Base-by-base conservation (phyloP, 768 basidiomycete genomes). In the Naganishia onofrii region DNA sequence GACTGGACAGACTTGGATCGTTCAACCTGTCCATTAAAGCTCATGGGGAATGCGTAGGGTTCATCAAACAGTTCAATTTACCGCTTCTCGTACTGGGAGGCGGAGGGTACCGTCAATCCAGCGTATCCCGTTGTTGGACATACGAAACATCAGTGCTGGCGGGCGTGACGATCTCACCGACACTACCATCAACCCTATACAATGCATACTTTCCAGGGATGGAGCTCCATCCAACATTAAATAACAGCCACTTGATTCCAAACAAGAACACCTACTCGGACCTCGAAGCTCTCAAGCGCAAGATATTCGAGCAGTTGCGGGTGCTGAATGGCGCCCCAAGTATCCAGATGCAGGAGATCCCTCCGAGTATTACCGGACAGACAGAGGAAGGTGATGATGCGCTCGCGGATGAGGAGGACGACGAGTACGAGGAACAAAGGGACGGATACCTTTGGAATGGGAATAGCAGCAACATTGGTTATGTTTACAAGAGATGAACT, bases 1-100 rank as follows among this genome's bases (percentile, higher is more conserved):
- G 94, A 1, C 92, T 91, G 74, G 96, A 98, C 79, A 85, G 96
- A 42, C 84, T 99, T 1, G 95, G 95, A 23, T 93, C 93, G 0
- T 99, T 98, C 87, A 98, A 99, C 78, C 85, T 99, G 6, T 93
- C 91, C 15, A 98, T 98, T 74, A 91, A 92, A 29, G 95, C 94
- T 0, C 95, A 99, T 76, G 95, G 96, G 23, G 95, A 98, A 82
- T 99, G 95, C 79, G 93, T 99, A 34, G 89, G 94, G 78, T 98
- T 94, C 79, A 93, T 99, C 63, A 89, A 94, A 72, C 89, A 89
- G 73, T 98, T 91, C 82, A 88, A 89, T 76, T 87, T 98, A 2
- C 95, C 95, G 0, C 83, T 98, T 17, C 84, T 99, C 21, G 90
- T 98, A 36, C 80, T 99, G 7, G 95, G 95, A 51, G 95, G 95